Conservation (phyloP, 352 stramenopile genomes). For the Thraustochytrium striatum region DNA sequence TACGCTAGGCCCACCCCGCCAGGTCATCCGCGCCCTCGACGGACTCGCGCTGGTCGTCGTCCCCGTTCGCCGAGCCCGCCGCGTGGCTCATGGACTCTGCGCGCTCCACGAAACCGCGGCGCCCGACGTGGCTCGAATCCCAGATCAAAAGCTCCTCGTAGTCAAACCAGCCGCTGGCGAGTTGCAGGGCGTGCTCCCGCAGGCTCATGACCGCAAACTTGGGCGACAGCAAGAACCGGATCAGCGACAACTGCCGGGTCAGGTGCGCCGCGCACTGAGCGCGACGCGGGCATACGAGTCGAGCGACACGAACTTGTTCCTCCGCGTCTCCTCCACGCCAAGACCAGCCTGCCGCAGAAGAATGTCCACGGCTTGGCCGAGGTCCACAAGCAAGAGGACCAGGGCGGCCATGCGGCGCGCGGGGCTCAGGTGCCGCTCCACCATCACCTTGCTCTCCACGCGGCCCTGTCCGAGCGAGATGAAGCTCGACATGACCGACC, state of each 20-base stretch:
- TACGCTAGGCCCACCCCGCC: background rate
- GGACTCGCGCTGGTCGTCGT: background rate
- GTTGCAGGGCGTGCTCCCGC: background rate
- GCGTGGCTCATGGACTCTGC: too few relatives aligned
- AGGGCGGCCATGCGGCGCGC: conserved; percentile 8
- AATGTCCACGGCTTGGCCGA: background rate
- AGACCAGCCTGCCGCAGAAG: background rate
- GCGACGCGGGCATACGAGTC: conserved; percentile 23
- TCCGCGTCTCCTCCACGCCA: background rate
- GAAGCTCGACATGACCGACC: conserved; percentile 29
- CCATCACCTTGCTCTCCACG: background rate
- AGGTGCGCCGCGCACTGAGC: conserved; percentile 2
- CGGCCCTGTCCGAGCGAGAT: conserved; percentile 18
- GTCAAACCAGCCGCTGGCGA: conserved; percentile 22
- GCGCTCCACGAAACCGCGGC: too few relatives aligned
- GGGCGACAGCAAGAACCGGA: background rate
- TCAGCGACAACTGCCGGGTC: background rate
- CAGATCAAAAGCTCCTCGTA: conserved; percentile 35
- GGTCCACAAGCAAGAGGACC: conserved; percentile 4
- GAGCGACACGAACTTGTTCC: background rate
- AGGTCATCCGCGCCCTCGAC: background rate
- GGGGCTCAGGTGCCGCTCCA: background rate
- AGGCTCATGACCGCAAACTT: background rate
- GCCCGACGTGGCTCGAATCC: background rate
- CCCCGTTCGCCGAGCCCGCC: background rate